Evolutionary conservation across 805 yeast genomes (phyloP).

Genomic region (Blastobotrys peoriensis): DNA sequence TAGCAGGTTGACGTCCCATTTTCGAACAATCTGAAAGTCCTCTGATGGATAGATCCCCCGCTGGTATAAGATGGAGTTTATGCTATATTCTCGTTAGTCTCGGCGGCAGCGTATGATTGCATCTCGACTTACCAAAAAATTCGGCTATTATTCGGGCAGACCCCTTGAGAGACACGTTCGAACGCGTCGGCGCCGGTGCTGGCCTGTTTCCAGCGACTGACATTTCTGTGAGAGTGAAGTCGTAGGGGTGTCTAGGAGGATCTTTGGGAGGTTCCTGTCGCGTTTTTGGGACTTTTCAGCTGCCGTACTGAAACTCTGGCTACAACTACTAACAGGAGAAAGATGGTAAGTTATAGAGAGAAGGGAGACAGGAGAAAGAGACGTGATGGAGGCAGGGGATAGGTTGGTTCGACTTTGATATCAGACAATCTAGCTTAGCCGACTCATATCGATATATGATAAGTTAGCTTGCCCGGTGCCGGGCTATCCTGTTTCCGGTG

Average conservation of each 20-base stretch:
- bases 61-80: slow-evolving; percentile 78
- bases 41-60: slow-evolving; percentile 86
- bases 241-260: not conserved
- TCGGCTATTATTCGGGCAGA: slow-evolving; percentile 75
- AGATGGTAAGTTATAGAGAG: no score
- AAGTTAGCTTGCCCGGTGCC: no score
- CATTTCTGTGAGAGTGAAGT: not conserved
- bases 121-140: slow-evolving; percentile 52
- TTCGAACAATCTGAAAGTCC: slow-evolving; percentile 69
- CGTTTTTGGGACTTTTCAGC: no score
- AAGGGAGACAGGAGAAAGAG: no score
- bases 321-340: no score
- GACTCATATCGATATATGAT: no score
- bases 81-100: slow-evolving; percentile 50
- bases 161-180: slow-evolving; percentile 63
- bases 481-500: no score
- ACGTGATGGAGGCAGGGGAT: no score
- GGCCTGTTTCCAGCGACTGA: not conserved
- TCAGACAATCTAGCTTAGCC: no score
- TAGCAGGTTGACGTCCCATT: slow-evolving; percentile 72
- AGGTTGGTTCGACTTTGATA: no score
- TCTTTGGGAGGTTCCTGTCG: not conserved
- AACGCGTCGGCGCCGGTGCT: slow-evolving; percentile 31
- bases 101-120: no score
- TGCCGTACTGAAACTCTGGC: no score